These are phyloP conservation scores for Auricularia sp. DNA, from an alignment of 768 basidiomycete genomes.

Conservation along the genomic window DNA sequence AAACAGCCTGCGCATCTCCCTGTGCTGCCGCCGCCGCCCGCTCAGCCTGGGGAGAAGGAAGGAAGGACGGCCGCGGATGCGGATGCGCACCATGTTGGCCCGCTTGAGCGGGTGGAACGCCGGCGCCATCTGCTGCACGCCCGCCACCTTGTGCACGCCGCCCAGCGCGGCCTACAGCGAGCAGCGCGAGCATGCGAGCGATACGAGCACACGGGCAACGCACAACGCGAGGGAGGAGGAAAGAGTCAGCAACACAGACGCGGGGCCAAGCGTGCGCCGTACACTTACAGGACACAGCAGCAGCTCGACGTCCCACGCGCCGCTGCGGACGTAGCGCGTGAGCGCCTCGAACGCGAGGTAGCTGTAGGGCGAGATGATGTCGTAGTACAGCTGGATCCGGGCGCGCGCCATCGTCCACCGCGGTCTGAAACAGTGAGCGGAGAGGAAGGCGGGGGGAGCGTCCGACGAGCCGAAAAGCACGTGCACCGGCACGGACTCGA, in stretches of 20 bases:
- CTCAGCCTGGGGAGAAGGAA: background rate
- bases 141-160: background rate
- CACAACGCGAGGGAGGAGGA: no score
- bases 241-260: no score
- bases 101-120: background rate
- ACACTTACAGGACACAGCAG: conserved; percentile 85
- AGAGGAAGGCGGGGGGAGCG: no score
- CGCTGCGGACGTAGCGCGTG: background rate
- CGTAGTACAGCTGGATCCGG: conserved; percentile 13
- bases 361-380: conserved; percentile 6
- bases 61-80: background rate
- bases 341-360: conserved; percentile 6
- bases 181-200: background rate
- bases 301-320: conserved; percentile 77
- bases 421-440: no score
- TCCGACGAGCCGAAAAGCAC: no score
- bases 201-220: no score
- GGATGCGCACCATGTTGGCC: background rate
- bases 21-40: background rate
- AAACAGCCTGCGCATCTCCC: background rate
- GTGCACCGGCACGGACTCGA: no score
- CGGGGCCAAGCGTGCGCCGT: no score
- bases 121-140: background rate
- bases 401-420: background rate
- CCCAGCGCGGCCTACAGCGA: background rate